Evolutionary conservation across 192 early-diverging fungal species (phyloP).

Genomic region (Dissophora globulifera): DNA sequence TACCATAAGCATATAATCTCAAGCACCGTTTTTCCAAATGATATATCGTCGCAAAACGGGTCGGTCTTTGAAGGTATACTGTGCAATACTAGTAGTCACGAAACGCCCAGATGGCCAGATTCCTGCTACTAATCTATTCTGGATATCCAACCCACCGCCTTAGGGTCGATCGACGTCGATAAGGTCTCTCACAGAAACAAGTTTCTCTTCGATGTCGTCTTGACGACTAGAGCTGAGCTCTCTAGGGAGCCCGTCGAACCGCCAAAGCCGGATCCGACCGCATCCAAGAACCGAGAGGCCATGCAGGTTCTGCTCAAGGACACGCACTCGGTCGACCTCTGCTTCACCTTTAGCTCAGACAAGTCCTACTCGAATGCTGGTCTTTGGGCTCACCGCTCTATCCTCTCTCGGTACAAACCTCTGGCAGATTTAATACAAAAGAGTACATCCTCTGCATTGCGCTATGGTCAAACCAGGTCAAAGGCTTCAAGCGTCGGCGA

Average conservation of each 20-base stretch:
- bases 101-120: no score
- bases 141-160: not conserved
- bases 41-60: no score
- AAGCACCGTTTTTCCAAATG: no score
- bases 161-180: not conserved
- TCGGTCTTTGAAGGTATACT: no score
- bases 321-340: constrained; percentile 13
- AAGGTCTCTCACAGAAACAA: not conserved
- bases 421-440: constrained; percentile 1
- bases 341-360: constrained; percentile 10
- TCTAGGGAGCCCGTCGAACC: not conserved
- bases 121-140: no score
- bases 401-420: not conserved
- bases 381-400: constrained; percentile 9
- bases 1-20: no score
- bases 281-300: not conserved
- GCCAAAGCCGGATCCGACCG: no score
- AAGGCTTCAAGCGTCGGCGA: no score
- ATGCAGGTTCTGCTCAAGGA: constrained; percentile 10
- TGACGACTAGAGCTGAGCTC: not conserved
- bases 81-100: no score
- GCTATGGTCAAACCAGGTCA: not conserved
- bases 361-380: not conserved
- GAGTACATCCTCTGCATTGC: no score
- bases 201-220: not conserved